Percentiles rank a stretch among this genome's conserved stretches.
Conservation (phyloP, 192 early-diverging fungal species). For the Coemansia erecta region DNA sequence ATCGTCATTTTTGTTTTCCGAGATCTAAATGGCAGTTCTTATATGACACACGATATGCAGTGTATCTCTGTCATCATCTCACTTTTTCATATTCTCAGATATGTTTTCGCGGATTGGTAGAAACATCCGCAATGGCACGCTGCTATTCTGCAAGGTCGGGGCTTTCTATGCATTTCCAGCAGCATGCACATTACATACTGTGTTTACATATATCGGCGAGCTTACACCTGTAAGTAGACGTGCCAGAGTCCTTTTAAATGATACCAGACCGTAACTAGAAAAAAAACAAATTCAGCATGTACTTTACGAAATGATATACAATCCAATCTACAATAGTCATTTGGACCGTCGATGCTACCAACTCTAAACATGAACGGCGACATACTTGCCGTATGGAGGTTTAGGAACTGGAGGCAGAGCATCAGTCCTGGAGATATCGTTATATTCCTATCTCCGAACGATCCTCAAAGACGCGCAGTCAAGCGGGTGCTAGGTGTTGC, state of each 20-base stretch:
- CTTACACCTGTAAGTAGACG: constrained; percentile 64
- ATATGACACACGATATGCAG: too few species aligned
- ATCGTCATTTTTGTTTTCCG: too few species aligned
- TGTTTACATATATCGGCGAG: constrained; percentile 74
- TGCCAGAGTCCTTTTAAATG: too few species aligned
- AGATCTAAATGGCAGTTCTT: too few species aligned
- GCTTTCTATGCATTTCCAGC: constrained; percentile 53
- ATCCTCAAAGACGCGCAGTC: constrained; percentile 65
- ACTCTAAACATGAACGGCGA: constrained; percentile 84
- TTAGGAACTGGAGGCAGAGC: constrained; percentile 53
- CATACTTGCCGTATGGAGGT: constrained; percentile 68
- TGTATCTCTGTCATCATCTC: background rate
- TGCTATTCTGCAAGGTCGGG: background rate
- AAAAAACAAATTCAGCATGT: background rate
- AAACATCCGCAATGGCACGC: background rate
- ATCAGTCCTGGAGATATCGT: constrained; percentile 76
- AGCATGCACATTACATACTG: constrained; percentile 66
- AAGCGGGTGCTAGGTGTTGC: constrained; percentile 83
- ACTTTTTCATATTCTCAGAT: background rate
- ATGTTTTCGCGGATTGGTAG: background rate
- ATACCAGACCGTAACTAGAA: background rate
- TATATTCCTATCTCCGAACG: constrained; percentile 67
- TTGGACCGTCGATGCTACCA: constrained; percentile 92
- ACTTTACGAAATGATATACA: too few species aligned
- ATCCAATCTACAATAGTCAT: constrained; percentile 4